Evolutionary conservation across 139 green algal genomes (phyloP).

Genomic region (Chlorella sp.): DNA sequence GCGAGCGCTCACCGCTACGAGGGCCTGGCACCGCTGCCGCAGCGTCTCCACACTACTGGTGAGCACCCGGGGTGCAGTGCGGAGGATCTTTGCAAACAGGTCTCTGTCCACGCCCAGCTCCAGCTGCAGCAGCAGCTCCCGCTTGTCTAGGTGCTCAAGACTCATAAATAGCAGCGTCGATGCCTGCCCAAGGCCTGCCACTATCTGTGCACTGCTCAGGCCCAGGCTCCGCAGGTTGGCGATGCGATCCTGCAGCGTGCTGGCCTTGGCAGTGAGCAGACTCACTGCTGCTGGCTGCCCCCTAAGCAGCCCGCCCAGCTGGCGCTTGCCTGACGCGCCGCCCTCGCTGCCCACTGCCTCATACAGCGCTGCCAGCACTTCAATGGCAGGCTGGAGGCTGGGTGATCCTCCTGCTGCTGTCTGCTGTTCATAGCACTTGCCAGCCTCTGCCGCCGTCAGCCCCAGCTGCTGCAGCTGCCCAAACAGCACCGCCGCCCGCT

Average conservation of each 20-base stretch:
- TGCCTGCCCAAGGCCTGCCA: neutral
- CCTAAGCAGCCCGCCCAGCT: neutral
- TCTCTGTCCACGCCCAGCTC: neutral
- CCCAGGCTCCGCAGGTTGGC: neutral
- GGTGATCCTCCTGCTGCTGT: neutral
- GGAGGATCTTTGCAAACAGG: neutral
- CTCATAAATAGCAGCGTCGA: neutral
- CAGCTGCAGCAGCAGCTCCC: neutral
- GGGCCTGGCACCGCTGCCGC: neutral
- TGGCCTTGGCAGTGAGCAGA: neutral
- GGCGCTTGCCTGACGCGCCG: neutral
- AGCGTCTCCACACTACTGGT: neutral
- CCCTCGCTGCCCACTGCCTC: neutral
- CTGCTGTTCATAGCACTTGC: neutral
- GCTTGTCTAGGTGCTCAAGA: neutral
- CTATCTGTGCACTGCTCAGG: neutral
- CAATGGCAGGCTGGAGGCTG: conserved; percentile 7
- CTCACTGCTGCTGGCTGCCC: neutral
- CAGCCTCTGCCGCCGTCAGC: conserved; percentile 4
- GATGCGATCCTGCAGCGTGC: neutral
- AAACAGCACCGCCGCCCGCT: conserved; percentile 2
- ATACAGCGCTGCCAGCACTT: neutral
- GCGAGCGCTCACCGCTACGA: neutral
- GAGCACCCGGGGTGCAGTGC: neutral
- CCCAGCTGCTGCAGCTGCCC: neutral